Percentiles rank a stretch among this genome's conserved stretches.
These are phyloP conservation scores for Globisporangium spiculum DNA, from an alignment of 352 stramenopile genomes.

Conservation along the genomic window DNA sequence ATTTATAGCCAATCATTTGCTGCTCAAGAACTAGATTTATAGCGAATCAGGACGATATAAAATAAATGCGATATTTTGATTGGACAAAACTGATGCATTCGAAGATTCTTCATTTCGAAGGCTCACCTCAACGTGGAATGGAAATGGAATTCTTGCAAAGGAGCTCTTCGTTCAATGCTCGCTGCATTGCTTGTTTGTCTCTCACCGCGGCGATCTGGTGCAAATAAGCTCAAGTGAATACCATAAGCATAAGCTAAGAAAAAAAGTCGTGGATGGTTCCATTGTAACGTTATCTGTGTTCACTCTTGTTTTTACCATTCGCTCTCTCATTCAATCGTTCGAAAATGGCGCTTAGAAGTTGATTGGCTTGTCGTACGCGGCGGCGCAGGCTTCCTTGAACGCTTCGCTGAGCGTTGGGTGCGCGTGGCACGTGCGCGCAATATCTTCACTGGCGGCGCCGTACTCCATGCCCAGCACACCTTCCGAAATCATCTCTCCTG, in stretches of 20 bases:
- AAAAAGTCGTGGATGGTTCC: background rate
- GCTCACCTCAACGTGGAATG: background rate
- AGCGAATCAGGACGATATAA: background rate
- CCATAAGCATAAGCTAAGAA: background rate
- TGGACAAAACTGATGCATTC: background rate
- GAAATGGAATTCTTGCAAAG: background rate
- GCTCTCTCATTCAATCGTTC: background rate
- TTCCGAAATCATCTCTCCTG: conserved; percentile 99
- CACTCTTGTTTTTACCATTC: background rate
- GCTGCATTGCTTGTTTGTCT: background rate
- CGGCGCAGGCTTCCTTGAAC: conserved; percentile 99
- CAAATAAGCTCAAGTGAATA: too few species aligned
- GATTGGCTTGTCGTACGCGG: conserved; percentile 98
- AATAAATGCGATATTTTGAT: background rate
- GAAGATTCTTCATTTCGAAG: background rate
- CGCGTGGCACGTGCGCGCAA: conserved; percentile 98
- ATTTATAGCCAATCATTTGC: background rate
- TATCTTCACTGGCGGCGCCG: conserved; percentile 96
- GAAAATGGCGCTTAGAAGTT: conserved; percentile 93
- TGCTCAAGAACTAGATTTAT: background rate
- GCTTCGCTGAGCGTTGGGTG: conserved; percentile 98
- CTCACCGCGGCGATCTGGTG: too few species aligned
- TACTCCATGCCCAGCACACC: conserved; percentile 99
- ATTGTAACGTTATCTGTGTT: background rate
- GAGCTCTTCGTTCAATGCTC: background rate